Base-by-base conservation (phyloP, 1,284 basidiomycete genomes). In the Malassezia equina region DNA sequence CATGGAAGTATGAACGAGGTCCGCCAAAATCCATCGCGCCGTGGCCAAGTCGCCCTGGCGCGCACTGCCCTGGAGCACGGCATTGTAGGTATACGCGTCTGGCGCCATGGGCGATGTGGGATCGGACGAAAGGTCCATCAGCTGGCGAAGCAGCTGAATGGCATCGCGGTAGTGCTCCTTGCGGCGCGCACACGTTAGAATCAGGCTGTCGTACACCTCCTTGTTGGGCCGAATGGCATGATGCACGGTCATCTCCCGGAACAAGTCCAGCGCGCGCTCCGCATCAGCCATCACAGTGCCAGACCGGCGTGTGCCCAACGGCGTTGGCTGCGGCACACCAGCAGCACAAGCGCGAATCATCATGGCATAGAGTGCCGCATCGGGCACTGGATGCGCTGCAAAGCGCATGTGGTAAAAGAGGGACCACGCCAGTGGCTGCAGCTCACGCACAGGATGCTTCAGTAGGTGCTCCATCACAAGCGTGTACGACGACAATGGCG, bases 341-440 rank as follows among this genome's bases (percentile, higher is more conserved):
- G 79, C 78, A 0, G 84, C 85, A 63, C 93, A 96, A 0, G 88
- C 86, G 1, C 81, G 80, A 64, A 98, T 90, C 88, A 98, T 94
- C 24, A 83, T 74, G 0, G 84, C 81, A 75, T 91, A 98, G 5
- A 91, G 76, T 15, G 80, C 75, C 2, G 79, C 78, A 58, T 86
- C 83, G 0, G 93, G 90, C 2, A 78, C 77, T 0, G 89, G 84
- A 69, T 98, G 90, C 0, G 91, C 88, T 6, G 86, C 85, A 51
- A 95, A 87, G 49, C 94, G 87, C 88, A 95, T 94, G 73, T 96
- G 90, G 2, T 86, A 79, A 73, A 90, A 96, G 23, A 96, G 80
- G 66, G 95, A 88, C 88, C 88, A 94, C 1, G 56, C 65, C 11
- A 63, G 15, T 9, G 59, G 55, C 27, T 65, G 61, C 15, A 65